These are phyloP conservation scores for Diplodia scrobiculata DNA, from an alignment of 2,329 filamentous ascomycete genomes.

Conservation along the genomic window DNA sequence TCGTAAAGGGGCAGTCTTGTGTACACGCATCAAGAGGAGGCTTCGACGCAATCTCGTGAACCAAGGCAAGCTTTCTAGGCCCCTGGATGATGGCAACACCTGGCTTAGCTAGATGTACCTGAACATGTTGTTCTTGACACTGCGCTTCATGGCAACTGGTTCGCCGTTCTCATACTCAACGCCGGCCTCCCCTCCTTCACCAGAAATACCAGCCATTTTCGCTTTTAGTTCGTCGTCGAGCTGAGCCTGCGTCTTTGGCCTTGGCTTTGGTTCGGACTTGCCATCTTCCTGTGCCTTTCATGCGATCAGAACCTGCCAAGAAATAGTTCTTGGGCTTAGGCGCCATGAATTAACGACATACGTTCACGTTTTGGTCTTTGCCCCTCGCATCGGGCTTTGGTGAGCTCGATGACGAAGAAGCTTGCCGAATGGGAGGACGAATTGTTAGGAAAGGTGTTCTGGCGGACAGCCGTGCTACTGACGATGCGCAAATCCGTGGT, in stretches of 20 bases:
- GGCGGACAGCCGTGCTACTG: background rate
- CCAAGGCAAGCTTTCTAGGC: background rate
- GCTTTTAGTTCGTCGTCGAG: constrained; percentile 66
- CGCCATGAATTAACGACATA: background rate
- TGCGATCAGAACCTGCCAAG: background rate
- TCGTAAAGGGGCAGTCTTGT: background rate
- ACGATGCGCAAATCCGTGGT: background rate
- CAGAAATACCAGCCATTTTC: constrained; percentile 67
- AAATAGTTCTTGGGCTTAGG: background rate
- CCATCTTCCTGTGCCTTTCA: background rate
- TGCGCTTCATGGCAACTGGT: constrained; percentile 70
- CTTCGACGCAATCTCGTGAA: background rate
- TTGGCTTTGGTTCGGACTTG: constrained; percentile 2
- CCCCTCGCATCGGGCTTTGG: background rate
- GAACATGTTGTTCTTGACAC: constrained; percentile 78
- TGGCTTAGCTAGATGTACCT: constrained; percentile 59
- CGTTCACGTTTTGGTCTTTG: background rate
- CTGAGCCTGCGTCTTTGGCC: constrained; percentile 51
- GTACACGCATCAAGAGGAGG: background rate
- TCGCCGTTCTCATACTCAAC: constrained; percentile 75
- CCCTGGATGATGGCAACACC: background rate
- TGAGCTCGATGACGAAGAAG: background rate
- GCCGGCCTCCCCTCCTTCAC: constrained; percentile 70
- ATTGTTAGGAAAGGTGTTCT: background rate
- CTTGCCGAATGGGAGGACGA: background rate